Conservation (phyloP, 805 yeast species). For the Yamadazyma tumulicola region DNA sequence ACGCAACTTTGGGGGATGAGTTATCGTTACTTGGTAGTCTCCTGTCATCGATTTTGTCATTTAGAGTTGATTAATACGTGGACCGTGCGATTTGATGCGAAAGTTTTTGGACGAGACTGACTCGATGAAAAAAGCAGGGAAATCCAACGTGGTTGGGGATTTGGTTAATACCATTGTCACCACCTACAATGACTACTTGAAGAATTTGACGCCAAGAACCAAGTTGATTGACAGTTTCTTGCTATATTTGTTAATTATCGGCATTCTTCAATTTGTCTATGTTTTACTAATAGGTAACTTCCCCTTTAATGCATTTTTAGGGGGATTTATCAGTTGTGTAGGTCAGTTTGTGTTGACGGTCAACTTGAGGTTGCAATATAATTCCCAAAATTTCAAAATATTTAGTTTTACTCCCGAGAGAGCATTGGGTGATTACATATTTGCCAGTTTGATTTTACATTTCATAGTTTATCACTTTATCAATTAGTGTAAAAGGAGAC, state of each 20-base stretch:
- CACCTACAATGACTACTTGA: conserved; percentile 32
- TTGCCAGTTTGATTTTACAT: conserved; percentile 86
- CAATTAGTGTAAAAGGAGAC: conserved; percentile 47
- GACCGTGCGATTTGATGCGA: too few relatives aligned
- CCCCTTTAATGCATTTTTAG: conserved; percentile 96
- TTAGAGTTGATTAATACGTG: too few relatives aligned
- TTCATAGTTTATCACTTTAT: conserved; percentile 89
- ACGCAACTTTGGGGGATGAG: conserved; percentile 56
- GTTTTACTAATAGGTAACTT: conserved; percentile 77
- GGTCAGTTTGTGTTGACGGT: conserved; percentile 93
- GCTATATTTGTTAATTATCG: conserved; percentile 68
- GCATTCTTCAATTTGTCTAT: conserved; percentile 74
- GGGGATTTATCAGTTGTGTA: conserved; percentile 88
- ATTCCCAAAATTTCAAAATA: conserved; percentile 14
- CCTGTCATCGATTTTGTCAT: neutral
- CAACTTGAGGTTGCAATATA: conserved; percentile 70
- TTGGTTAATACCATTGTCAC: conserved; percentile 20
- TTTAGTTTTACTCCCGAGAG: conserved; percentile 33
- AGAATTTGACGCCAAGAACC: conserved; percentile 43
- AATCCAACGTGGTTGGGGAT: conserved; percentile 1
- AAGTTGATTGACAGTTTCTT: conserved; percentile 77
- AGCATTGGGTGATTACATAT: conserved; percentile 83
- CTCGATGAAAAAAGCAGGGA: conserved; percentile 1
- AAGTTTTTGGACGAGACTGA: too few relatives aligned
- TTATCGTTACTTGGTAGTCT: conserved; percentile 21